Evolutionary conservation across 179 eudicot species (phyloP), one percentile per base, ranked within the genome.

Genomic region (Patellifolia procumbens): DNA sequence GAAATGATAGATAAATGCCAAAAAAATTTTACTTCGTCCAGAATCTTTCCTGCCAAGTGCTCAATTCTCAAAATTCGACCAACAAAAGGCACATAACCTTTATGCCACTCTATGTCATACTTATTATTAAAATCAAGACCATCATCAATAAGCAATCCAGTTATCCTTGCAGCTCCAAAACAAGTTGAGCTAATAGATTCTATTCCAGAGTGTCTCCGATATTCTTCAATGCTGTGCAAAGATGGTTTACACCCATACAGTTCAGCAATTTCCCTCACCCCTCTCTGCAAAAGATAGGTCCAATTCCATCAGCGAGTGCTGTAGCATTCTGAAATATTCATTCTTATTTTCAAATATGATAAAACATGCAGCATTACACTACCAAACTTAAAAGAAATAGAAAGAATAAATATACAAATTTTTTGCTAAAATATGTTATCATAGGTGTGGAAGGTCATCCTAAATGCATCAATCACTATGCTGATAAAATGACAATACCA

Each of bases 11-110:
- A 5, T 6, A 32, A 16, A 15, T 43, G 62, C 0, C 15, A 56
- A 35, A 67, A 24, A 22, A 43, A 70, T 74, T 93, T 87, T 71
- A 95, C 99, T 76, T 88, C 81, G 70, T 91, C 85, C 45, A 95
- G 86, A 68, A 90, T 91, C 81, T 85, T 81, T 88, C 87, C 93
- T 71, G 97, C 99, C 67, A 92, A 75, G 73, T 78, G 89, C 83
- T 95, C 99, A n/a, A 95, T 90, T 83, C 99, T 87, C 72, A 95
- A 68, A 74, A 95, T 90, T 76, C 97, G 86, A 70, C 95, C 97
- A 63, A 91, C 92, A 74, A 81, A 76, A 17, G 97, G 95, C 68
- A 82, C 92, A 83, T 80, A 87, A 49, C 53, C 81, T 81, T 80
- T 83, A 76, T 93, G 97, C 97, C 97, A 88, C 64, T 88, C 91